phyloP scores from a whole-genome alignment of 2,329 filamentous ascomycete genomes.

The Aspergillus sp. region DNA sequence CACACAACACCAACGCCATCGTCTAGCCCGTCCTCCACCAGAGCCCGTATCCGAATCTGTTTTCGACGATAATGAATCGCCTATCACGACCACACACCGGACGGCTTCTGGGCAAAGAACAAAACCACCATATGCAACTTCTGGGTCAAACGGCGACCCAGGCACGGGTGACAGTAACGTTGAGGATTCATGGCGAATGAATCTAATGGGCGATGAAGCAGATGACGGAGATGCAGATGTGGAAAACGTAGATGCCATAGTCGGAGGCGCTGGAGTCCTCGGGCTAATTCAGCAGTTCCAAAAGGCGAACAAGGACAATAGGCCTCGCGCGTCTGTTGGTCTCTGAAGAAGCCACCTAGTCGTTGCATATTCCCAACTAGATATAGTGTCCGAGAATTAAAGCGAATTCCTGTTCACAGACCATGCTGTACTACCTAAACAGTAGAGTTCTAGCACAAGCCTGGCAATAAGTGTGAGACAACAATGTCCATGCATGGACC shows the following conservation, averaged over 20 bases:
- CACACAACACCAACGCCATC: slow-evolving; percentile 29
- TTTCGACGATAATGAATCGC: slow-evolving; percentile 31
- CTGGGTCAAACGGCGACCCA: slow-evolving; percentile 38
- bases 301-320: slow-evolving; percentile 51
- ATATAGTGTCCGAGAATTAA: neutral
- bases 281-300: slow-evolving; percentile 68
- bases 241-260: slow-evolving; percentile 48
- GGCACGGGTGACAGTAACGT: slow-evolving; percentile 57
- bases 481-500: neutral
- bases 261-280: slow-evolving; percentile 58
- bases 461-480: neutral
- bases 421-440: neutral
- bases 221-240: slow-evolving; percentile 47
- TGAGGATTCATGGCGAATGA: slow-evolving; percentile 53
- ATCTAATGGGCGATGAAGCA: slow-evolving; percentile 34
- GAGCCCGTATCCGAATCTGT: slow-evolving; percentile 28
- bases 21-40: slow-evolving; percentile 26
- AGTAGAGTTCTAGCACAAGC: neutral
- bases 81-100: slow-evolving; percentile 16
- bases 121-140: slow-evolving; percentile 20
- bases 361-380: neutral
- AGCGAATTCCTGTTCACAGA: neutral
- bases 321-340: slow-evolving; percentile 35
- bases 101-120: slow-evolving; percentile 12
- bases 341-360: slow-evolving; percentile 21